Evolutionary conservation across 305 asterid species (phyloP), one percentile per base, ranked within the genome.

Genomic region (Plantago coronopus): DNA sequence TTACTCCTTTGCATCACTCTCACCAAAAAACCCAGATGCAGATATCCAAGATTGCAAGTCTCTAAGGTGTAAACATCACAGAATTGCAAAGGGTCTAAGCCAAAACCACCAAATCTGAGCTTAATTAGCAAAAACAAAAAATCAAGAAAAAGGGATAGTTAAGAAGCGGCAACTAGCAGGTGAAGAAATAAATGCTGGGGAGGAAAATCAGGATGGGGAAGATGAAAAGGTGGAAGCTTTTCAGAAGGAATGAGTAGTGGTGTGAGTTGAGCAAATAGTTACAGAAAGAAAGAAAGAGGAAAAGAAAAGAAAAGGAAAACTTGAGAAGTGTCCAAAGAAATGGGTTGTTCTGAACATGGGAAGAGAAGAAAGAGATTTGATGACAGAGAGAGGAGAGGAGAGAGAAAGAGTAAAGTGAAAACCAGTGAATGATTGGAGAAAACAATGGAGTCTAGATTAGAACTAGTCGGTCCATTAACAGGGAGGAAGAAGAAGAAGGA

Each of bases 1-100:
- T 74, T 49, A 48, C 12, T 68, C 16, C 61, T 62, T 46, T 58
- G 79, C 82, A 78, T 76, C 74, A 81, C 83, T 72, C 5, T 20
- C 18, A 43, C 21, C 64, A 43, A 22, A 44, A 66, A 40, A 11
- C 75, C 77, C 76, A 76, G 74, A 68, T 63, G 73, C 60, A 69
- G 53, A 21, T 37, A 48, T 56, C 54, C 69, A 70, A 55, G 76
- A 69, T 48, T n/a, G n/a, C n/a, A n/a, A n/a, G n/a, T n/a, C n/a
- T 58, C 53, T 45, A 60, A 14, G 19, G 27, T 21, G 19, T 29
- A 16, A 57, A 23, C 21, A 11, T 59, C 50, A 19, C 65, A 59
- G 42, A 67, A 70, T 34, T 48, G 48, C 34, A 65, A 23, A 54
- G 42, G 76, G 49, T 40, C 46, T 38, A 8, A 11, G 3, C 43